phyloP scores from a whole-genome alignment of 345 rosid species.

The Citrus hindsii region DNA sequence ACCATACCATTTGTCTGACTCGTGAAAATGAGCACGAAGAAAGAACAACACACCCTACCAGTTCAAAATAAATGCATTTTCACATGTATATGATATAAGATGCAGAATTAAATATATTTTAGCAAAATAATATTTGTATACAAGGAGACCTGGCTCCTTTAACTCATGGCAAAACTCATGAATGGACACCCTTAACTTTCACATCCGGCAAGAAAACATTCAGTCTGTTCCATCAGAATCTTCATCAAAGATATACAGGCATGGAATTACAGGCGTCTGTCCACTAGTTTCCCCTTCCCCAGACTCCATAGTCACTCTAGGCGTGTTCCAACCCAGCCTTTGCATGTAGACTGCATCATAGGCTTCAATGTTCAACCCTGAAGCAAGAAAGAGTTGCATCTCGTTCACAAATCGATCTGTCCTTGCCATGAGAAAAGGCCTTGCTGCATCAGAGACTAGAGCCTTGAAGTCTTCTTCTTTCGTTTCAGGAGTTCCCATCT shows the following conservation, averaged over 20 bases:
- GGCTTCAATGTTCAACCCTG: conserved; percentile 66
- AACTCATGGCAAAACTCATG: background rate
- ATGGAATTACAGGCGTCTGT: conserved; percentile 29
- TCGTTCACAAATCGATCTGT: conserved; percentile 60
- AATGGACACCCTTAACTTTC: background rate
- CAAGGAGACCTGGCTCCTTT: background rate
- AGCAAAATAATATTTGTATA: too few species aligned
- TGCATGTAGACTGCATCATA: conserved; percentile 62
- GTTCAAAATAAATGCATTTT: too few species aligned
- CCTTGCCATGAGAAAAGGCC: conserved; percentile 61
- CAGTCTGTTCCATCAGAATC: conserved; percentile 42
- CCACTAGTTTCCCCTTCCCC: conserved; percentile 21
- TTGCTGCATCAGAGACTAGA: conserved; percentile 49
- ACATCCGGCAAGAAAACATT: background rate
- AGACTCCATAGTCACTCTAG: conserved; percentile 17
- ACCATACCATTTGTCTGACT: too few species aligned
- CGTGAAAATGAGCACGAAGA: too few species aligned
- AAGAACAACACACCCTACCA: too few species aligned
- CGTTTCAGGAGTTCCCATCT: conserved; percentile 30
- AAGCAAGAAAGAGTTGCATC: conserved; percentile 68
- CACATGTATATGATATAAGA: too few species aligned
- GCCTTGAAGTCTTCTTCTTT: conserved; percentile 51
- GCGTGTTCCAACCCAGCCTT: conserved; percentile 37
- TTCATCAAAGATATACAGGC: conserved; percentile 50
- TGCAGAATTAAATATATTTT: too few species aligned